Evolutionary conservation across 2,329 filamentous ascomycete genomes (phyloP), one percentile per base, ranked within the genome.

Genomic region (Torrubiella hemipterigena): DNA sequence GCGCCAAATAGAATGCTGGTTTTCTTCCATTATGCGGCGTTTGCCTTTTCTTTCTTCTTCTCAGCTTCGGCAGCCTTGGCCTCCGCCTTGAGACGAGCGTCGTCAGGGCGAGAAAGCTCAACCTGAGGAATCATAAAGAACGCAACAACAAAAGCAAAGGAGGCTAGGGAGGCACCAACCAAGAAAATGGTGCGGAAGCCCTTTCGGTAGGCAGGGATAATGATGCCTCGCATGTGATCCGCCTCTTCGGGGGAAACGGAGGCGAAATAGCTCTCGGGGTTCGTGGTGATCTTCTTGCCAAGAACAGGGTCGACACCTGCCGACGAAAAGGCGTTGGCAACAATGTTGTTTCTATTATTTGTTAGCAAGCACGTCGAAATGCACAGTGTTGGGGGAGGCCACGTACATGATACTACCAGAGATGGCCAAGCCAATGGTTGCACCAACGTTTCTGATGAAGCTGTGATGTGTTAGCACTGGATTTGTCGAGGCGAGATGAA

Each of bases 121-220:
- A 59, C 46, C 17, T 61, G 56, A 0, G 55, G 56, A 53, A 61
- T 58, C 29, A 61, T 34, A 0, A 54, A 35, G n/a, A 54, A 54
- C 0, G 56, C 52, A 6, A 61, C 27, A 1, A 58, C 28, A 19
- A 61, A 59, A 2, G 50, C 52, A 3, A 55, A 23, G 3, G 46
- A 49, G 2, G 54, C 52, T 11, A 60, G 33, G 2, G 46, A 45
- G 1, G 56, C 55, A 2, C 55, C 53, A 1, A 56, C 37, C 2
- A 57, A 35, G n/a, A 60, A 60, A 24, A 61, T 55, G 7, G 56
- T 41, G 3, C 54, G 45, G 17, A 61, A 61, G 2, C 46, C 52
- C 18, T 41, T 38, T 13, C 46, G 41, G 33, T 61, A 61, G 1
- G 54, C 54, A 1, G 57, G 56, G 2, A 56, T 30, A 2, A 60